Evolutionary conservation across 495 filamentous ascomycete species (phyloP), one percentile per base, ranked within the genome.

Genomic region (Tirmania nivea): DNA sequence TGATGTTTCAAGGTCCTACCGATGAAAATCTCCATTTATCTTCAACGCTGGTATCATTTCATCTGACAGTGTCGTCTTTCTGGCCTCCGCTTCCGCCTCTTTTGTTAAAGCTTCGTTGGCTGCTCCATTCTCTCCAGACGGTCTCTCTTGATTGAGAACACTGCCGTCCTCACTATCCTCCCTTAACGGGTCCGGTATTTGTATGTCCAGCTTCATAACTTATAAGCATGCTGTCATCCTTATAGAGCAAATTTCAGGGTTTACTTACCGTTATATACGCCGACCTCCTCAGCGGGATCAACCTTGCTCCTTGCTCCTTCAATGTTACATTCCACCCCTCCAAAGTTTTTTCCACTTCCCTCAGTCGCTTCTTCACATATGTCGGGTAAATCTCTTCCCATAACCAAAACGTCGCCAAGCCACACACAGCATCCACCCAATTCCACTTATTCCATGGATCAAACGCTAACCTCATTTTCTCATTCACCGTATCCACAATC

Each of bases 321-420:
- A 75, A 71, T 51, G 83, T 75, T 11, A 62, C 59, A 63, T 94
- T 95, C 82, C 84, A 89, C 52, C 78, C 75, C 57, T 90, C 80
- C 39, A 94, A 69, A 76, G 79, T 90, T 52, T 63, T 66, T 66
- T 94, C 89, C 16, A 93, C 69, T 2, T 67, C 69, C 36, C 68
- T 69, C 20, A 90, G 60, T 51, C 78, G 70, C n/a, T 70, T 65
- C 66, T 94, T 94, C 10, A 79, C 74, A 19, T 69, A 73, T 8
- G 81, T 79, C 1, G 80, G 71, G 1, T 86, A 86, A 21, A 90
- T 48, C 62, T 96, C 90, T 51, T 99, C 90, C 83, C 84, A 94
- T 12, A 95, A 52, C 86, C 86, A 99, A 16, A 86, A 78, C 3
- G 90, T 95, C 31, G 83, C 64, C 45, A 94, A 62, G 0, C 87